These are phyloP conservation scores for Dothistroma pini DNA, from an alignment of 2,329 filamentous ascomycete genomes.

Conservation along the genomic window DNA sequence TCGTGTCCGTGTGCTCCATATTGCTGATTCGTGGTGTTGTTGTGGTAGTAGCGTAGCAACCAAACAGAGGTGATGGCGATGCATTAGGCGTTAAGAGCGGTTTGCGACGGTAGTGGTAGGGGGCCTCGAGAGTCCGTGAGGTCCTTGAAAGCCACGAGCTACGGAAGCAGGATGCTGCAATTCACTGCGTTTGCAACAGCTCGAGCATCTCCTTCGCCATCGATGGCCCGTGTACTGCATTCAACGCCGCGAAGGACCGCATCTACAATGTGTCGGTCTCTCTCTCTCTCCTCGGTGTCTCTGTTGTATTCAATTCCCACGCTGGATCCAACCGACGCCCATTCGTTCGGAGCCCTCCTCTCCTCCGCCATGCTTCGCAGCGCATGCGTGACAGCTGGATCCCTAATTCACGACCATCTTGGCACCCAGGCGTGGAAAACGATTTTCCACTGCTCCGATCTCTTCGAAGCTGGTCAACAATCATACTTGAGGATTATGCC, in stretches of 20 bases:
- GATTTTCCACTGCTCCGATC: background rate
- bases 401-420: background rate
- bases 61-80: background rate
- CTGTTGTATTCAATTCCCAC: background rate
- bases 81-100: background rate
- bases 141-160: background rate
- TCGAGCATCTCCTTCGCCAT: background rate
- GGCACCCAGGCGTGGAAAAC: background rate
- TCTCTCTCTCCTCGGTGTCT: background rate
- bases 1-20: background rate
- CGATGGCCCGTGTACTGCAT: background rate
- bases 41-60: background rate
- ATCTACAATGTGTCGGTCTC: background rate
- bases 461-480: background rate
- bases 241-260: background rate
- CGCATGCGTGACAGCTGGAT: background rate
- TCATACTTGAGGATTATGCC: background rate
- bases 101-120: background rate
- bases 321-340: background rate
- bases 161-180: background rate
- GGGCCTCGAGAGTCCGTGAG: background rate
- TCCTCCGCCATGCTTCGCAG: background rate
- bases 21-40: background rate
- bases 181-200: background rate
- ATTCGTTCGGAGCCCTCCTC: background rate